These are phyloP conservation scores for Lachancea meyersii DNA, from an alignment of 805 yeast genomes.

Conservation along the genomic window DNA sequence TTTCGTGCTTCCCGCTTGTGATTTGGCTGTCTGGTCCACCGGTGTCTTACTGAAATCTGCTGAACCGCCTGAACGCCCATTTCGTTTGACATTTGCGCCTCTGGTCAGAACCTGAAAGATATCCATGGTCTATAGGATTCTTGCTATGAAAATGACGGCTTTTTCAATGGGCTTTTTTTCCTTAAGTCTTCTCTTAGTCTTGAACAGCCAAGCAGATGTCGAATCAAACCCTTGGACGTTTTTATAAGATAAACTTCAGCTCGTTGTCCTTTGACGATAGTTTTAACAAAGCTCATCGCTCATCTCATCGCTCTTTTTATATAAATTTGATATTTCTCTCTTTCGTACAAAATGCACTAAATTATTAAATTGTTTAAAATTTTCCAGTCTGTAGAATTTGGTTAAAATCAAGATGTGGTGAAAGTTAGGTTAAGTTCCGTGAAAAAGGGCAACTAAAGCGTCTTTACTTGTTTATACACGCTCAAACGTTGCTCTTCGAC, in stretches of 20 bases:
- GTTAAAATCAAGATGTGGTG: too few relatives aligned
- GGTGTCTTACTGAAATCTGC: conserved; percentile 22
- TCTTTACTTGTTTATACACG: too few relatives aligned
- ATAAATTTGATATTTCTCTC: not conserved
- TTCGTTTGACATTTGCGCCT: conserved; percentile 62
- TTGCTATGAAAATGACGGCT: not conserved
- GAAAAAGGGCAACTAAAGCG: too few relatives aligned
- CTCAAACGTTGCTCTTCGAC: too few relatives aligned
- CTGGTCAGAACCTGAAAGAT: conserved; percentile 77
- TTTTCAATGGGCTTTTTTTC: not conserved
- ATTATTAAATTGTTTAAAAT: not conserved
- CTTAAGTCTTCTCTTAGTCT: too few relatives aligned
- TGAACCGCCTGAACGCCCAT: conserved; percentile 15
- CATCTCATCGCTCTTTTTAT: conserved; percentile 3
- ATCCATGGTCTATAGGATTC: conserved; percentile 54
- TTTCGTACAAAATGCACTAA: not conserved
- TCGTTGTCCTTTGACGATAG: too few relatives aligned
- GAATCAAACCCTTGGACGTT: not conserved
- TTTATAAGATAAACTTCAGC: not conserved
- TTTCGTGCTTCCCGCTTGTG: conserved; percentile 23
- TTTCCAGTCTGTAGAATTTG: not conserved
- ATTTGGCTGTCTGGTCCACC: not conserved
- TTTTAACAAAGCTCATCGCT: not conserved
- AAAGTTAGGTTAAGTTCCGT: too few relatives aligned
- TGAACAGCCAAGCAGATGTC: too few relatives aligned